A percentile compares a stretch with the other conserved stretches of the same genome.
Evolutionary conservation across 371 early-diverging fungal genomes (phyloP).

Genomic region (Lichtheimia ornata): DNA sequence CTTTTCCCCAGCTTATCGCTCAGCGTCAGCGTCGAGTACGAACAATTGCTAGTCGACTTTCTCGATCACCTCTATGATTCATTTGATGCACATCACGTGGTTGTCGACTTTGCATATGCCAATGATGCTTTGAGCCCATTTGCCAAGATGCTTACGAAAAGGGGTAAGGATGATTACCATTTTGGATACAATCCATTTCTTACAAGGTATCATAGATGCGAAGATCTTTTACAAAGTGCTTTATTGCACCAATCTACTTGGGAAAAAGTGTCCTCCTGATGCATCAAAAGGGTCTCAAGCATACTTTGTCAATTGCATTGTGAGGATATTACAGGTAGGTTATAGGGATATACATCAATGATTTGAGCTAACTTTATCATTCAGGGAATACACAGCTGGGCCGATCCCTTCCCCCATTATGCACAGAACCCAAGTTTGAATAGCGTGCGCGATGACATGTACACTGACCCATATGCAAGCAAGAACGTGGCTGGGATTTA

Average conservation of each 20-base stretch:
- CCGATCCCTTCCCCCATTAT: no score
- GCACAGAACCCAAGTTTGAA: neutral
- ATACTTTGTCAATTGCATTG: no score
- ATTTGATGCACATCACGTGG: neutral
- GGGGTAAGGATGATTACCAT: no score
- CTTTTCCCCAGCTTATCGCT: conserved; percentile 21
- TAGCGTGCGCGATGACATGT: neutral
- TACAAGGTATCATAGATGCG: neutral
- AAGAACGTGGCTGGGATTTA: neutral
- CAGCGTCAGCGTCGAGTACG: conserved; percentile 21
- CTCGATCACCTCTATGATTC: conserved; percentile 19
- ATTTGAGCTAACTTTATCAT: no score
- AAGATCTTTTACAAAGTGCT: conserved; percentile 5
- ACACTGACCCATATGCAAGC: neutral
- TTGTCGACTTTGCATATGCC: neutral
- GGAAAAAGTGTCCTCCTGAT: neutral
- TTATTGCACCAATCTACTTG: conserved; percentile 2
- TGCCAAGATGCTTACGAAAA: no score
- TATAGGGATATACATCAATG: no score
- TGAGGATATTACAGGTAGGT: no score
- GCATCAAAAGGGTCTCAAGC: neutral
- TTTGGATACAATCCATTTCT: no score
- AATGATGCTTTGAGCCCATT: no score
- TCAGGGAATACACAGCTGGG: no score
- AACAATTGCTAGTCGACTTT: conserved; percentile 22